Evolutionary conservation across 1,284 basidiomycete genomes (phyloP).

Genomic region (Ganoderma sp.): DNA sequence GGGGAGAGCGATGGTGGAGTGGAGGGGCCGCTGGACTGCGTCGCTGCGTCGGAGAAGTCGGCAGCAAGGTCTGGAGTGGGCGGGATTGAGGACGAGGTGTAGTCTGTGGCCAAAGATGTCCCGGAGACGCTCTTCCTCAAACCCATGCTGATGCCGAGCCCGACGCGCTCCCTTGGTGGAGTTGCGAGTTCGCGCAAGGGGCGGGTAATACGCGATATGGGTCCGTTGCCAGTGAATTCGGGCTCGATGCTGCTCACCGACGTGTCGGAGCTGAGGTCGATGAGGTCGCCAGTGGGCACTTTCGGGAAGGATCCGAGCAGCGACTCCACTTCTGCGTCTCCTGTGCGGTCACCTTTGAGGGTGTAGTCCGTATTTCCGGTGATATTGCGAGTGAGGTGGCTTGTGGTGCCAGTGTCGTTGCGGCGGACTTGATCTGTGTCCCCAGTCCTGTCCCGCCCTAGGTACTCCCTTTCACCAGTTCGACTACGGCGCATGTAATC

Average conservation of each 20-base stretch:
- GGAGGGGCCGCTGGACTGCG: slow-evolving; percentile 59
- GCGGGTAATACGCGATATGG: slow-evolving; percentile 35
- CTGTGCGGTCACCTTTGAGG: slow-evolving; percentile 32
- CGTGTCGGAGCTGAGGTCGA: slow-evolving; percentile 35
- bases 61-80: slow-evolving; percentile 66
- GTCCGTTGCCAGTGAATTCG: slow-evolving; percentile 23
- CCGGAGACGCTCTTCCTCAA: slow-evolving; percentile 29
- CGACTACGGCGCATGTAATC: slow-evolving; percentile 26
- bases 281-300: slow-evolving; percentile 33
- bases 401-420: slow-evolving; percentile 20
- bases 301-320: slow-evolving; percentile 34
- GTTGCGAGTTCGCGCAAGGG: slow-evolving; percentile 16
- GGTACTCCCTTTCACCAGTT: slow-evolving; percentile 28
- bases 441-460: slow-evolving; percentile 27
- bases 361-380: slow-evolving; percentile 29
- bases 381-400: slow-evolving; percentile 20
- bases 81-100: slow-evolving; percentile 45
- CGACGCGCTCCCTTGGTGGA: slow-evolving; percentile 23
- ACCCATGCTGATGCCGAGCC: slow-evolving; percentile 24
- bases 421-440: slow-evolving; percentile 10
- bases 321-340: slow-evolving; percentile 39
- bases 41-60: slow-evolving; percentile 63
- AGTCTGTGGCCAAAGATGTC: slow-evolving; percentile 35
- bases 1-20: slow-evolving; percentile 56
- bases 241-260: slow-evolving; percentile 25